These are phyloP conservation scores for Clavariopsis aquatica DNA, from an alignment of 495 filamentous ascomycete genomes.

Conservation along the genomic window DNA sequence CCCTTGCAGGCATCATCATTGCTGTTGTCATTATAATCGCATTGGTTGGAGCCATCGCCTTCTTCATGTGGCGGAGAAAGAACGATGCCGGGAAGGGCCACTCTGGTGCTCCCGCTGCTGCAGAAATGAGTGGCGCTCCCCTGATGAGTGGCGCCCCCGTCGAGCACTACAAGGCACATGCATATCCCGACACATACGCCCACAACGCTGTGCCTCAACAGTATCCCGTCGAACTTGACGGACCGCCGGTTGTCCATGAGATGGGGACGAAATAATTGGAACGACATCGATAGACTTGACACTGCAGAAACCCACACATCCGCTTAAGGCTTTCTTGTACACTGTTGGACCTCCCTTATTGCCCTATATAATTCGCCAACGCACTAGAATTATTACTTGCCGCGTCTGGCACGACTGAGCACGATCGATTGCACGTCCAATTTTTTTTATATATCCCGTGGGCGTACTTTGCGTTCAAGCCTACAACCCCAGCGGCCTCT, in stretches of 20 bases:
- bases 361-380: not conserved
- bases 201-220: not conserved
- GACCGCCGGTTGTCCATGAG: not conserved
- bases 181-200: not conserved
- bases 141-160: not conserved
- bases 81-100: not conserved
- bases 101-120: not conserved
- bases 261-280: not conserved
- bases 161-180: conserved; percentile 10
- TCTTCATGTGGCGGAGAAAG: conserved; percentile 3
- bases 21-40: conserved; percentile 3
- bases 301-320: not conserved
- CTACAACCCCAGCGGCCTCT: not conserved
- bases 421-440: not conserved
- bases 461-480: not conserved
- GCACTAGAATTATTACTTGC: too few relatives aligned
- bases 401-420: not conserved
- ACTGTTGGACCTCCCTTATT: not conserved
- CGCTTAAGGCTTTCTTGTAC: not conserved
- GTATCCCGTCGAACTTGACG: not conserved
- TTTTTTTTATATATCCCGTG: not conserved
- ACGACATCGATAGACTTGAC: not conserved
- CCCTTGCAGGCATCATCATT: conserved; percentile 4
- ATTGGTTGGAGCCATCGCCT: conserved; percentile 2
- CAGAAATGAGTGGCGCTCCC: not conserved